Base-by-base conservation (phyloP, 768 basidiomycete genomes). In the Mycena crocata region DNA sequence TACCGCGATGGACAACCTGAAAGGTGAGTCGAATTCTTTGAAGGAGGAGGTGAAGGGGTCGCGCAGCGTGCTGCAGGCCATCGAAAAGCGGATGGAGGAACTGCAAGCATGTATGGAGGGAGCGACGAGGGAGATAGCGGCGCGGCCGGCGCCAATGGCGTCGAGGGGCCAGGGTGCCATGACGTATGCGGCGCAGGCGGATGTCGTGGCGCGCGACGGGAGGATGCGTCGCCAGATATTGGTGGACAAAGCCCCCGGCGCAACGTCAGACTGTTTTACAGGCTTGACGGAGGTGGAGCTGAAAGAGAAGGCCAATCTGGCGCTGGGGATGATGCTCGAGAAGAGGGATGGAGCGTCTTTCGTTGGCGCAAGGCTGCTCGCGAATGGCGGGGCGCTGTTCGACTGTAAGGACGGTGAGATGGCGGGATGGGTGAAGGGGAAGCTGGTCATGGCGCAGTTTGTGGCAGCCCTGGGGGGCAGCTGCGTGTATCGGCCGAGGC, bases 131-230 rank as follows among this genome's bases (percentile, higher is more conserved):
- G 32, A n/a, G 15, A 28, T 34, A 9, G 17, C 23, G 34, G 7
- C n/a, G 28, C 26, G 39, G 1, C 8, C 0, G 51, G 34, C 5
- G 32, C 51, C 2, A 40, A 7, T 23, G 23, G 28, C 9, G 26
- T 17, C 56, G 30, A 31, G n/a, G 12, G 14, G 19, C 1, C 56
- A 14, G n/a, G 12, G 49, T 1, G 24, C 30, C 2, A n/a, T 51
- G 59, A 61, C 49, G 30, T n/a, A n/a, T n/a, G 35, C 37, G 37
- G 59, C 30, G 28, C 59, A 61, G 28, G 59, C 59, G 49, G 37
- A 3, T 3, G 10, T 61, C 3, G 31, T 61, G 5, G 59, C 49
- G 49, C 8, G 59, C 2, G 14, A 5, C 0, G 59, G 28, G 2
- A 48, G 59, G 0, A 61, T 51, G 37, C 17, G 12, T 5, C 32